Evolutionary conservation across 2,329 filamentous ascomycete species (phyloP).

Genomic region (Pestalotiopsis sp.): DNA sequence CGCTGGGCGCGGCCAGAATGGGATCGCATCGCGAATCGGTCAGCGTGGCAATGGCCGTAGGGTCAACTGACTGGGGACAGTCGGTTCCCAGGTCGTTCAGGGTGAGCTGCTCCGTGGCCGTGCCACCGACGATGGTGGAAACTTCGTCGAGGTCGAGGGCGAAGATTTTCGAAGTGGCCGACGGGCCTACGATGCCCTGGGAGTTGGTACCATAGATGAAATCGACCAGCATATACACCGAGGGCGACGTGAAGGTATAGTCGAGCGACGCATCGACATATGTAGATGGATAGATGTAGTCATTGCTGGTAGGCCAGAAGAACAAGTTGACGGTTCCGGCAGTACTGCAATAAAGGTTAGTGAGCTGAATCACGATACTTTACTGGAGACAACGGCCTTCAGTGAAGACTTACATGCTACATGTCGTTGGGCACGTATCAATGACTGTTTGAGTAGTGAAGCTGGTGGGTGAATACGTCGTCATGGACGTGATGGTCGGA

Average conservation of each 20-base stretch:
- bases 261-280: conserved; percentile 27
- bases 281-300: conserved; percentile 33
- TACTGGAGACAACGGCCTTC: neutral
- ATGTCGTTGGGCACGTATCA: conserved; percentile 31
- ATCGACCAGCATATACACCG: conserved; percentile 38
- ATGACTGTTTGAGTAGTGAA: conserved; percentile 12
- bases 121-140: conserved; percentile 32
- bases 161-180: conserved; percentile 31
- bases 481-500: conserved; percentile 12
- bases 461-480: conserved; percentile 12
- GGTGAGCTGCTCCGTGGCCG: conserved; percentile 31
- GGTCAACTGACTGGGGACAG: conserved; percentile 30
- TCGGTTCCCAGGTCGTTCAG: conserved; percentile 35
- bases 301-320: conserved; percentile 35
- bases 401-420: conserved; percentile 29
- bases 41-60: conserved; percentile 30
- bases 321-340: conserved; percentile 35
- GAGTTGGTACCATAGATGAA: conserved; percentile 36
- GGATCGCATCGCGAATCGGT: conserved; percentile 33
- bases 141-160: conserved; percentile 34
- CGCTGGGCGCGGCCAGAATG: conserved; percentile 31
- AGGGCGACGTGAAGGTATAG: conserved; percentile 40
- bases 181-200: conserved; percentile 29
- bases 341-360: conserved; percentile 19
- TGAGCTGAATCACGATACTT: neutral